phyloP scores from a whole-genome alignment of 805 yeast genomes.

The Saccharomyces jurei region DNA sequence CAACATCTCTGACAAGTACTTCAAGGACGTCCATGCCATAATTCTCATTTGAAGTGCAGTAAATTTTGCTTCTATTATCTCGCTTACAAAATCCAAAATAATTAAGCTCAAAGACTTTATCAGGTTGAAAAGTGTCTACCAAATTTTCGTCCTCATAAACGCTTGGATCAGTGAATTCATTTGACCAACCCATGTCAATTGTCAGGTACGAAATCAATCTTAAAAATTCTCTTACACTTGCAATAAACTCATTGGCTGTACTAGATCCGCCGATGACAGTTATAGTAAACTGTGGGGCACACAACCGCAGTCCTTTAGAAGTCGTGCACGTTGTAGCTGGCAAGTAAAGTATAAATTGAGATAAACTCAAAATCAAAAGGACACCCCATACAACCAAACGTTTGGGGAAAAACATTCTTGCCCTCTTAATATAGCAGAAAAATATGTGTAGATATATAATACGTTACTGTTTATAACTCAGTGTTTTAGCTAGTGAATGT shows the following conservation, averaged over 20 bases:
- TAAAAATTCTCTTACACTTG: constrained; percentile 20
- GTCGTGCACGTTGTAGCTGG: constrained; percentile 22
- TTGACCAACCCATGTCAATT: constrained; percentile 24
- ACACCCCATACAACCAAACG: constrained; percentile 15
- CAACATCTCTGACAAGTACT: constrained; percentile 24
- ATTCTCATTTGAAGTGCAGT: constrained; percentile 16
- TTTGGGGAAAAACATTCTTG: constrained; percentile 9
- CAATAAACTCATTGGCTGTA: constrained; percentile 17
- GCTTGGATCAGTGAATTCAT: constrained; percentile 7
- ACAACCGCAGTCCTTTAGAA: constrained; percentile 11
- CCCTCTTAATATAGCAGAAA: neutral
- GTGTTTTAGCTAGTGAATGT: neutral
- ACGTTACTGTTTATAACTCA: neutral
- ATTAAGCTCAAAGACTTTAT: constrained; percentile 19
- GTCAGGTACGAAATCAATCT: constrained; percentile 25
- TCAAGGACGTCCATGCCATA: constrained; percentile 24
- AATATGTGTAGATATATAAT: neutral
- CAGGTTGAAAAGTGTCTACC: constrained; percentile 19
- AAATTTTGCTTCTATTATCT: constrained; percentile 5
- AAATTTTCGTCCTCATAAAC: constrained; percentile 24
- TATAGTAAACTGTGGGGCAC: constrained; percentile 25
- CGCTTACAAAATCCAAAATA: constrained; percentile 26
- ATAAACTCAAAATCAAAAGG: constrained; percentile 7
- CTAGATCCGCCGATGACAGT: constrained; percentile 17
- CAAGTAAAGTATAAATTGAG: constrained; percentile 18